Evolutionary conservation across 305 asterid genomes (phyloP).

Genomic region (Solanum hybrid): DNA sequence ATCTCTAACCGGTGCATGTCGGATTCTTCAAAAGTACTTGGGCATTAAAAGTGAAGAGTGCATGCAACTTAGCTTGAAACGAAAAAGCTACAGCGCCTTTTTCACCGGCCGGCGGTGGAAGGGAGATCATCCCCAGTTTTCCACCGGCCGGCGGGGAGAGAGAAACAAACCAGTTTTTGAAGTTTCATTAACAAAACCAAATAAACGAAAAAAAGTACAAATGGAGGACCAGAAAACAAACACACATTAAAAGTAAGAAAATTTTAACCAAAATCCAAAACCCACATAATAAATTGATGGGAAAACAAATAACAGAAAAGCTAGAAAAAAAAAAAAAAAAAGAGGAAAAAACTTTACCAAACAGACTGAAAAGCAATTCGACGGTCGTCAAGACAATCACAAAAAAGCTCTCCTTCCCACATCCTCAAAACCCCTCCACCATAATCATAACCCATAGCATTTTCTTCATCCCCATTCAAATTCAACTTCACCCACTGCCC

Average conservation of each 20-base stretch:
- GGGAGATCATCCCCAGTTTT: no score
- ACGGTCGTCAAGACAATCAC: constrained; percentile 67
- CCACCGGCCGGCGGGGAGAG: neutral
- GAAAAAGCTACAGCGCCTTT: neutral
- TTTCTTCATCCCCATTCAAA: constrained; percentile 12
- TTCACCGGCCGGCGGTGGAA: no score
- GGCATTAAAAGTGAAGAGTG: neutral
- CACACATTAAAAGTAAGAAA: neutral
- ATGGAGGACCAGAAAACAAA: neutral
- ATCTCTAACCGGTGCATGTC: neutral
- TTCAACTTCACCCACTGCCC: constrained; percentile 48
- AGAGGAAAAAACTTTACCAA: constrained; percentile 35
- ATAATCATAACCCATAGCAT: constrained; percentile 3
- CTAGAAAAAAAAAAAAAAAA: neutral
- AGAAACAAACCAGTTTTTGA: neutral
- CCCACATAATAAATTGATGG: neutral
- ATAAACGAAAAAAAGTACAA: neutral
- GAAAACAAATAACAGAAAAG: neutral
- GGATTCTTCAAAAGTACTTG: neutral
- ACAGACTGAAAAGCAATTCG: constrained; percentile 71
- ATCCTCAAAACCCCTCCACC: constrained; percentile 58
- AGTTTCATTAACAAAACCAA: neutral
- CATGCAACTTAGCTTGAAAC: neutral
- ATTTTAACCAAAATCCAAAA: neutral
- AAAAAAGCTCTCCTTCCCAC: constrained; percentile 92